Evolutionary conservation across 768 basidiomycete genomes (phyloP).

Genomic region (Xerocomus spinulosus): DNA sequence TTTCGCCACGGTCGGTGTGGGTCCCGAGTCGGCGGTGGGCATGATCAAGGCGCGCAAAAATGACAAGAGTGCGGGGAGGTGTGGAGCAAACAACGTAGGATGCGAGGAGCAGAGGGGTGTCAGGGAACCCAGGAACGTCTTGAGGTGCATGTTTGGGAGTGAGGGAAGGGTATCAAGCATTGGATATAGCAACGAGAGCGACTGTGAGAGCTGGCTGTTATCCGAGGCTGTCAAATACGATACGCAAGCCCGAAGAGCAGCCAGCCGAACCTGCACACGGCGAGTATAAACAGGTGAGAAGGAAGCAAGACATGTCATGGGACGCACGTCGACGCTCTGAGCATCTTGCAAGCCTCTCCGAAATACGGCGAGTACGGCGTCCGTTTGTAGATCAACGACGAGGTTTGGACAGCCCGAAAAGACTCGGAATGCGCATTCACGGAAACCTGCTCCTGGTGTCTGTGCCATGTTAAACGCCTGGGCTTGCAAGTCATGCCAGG

Average conservation of each 20-base stretch:
- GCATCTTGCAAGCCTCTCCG: conserved; percentile 64
- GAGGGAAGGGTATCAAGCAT: conserved; percentile 72
- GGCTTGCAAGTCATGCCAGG: conserved; percentile 78
- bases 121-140: conserved; percentile 61
- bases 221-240: conserved; percentile 66
- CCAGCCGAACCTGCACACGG: conserved; percentile 56
- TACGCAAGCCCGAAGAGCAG: conserved; percentile 65
- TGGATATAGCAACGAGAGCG: conserved; percentile 55
- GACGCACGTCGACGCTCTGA: conserved; percentile 58
- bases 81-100: conserved; percentile 69
- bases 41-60: conserved; percentile 73
- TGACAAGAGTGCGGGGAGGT: conserved; percentile 59
- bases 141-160: conserved; percentile 50
- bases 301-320: background rate
- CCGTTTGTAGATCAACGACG: conserved; percentile 70
- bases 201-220: conserved; percentile 54
- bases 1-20: conserved; percentile 49
- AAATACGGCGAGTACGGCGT: conserved; percentile 62
- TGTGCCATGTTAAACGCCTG: conserved; percentile 64
- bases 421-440: conserved; percentile 65
- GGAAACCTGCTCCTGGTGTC: conserved; percentile 29
- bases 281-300: background rate
- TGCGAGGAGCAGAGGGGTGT: conserved; percentile 67
- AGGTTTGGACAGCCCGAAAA: conserved; percentile 74
- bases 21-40: conserved; percentile 51